Conservation (phyloP, 306 rosid genomes). For the Prosopis cineraria region DNA sequence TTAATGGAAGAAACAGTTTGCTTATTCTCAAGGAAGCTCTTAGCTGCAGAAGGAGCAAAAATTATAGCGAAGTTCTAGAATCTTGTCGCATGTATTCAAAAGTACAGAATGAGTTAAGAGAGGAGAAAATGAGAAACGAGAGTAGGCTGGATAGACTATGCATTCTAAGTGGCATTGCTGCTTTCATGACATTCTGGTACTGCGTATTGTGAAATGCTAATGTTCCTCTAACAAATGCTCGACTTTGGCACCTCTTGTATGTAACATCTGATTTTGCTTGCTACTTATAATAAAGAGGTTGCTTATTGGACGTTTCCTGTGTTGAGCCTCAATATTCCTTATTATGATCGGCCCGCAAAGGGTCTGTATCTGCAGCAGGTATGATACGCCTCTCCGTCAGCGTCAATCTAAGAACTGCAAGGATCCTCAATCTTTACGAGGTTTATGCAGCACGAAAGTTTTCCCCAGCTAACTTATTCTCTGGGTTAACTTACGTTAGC, state of each 20-base stretch:
- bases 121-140: conserved; percentile 84
- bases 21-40: conserved; percentile 79
- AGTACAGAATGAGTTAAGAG: conserved; percentile 76
- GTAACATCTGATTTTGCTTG: conserved; percentile 42
- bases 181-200: conserved; percentile 46
- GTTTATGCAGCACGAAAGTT: not conserved
- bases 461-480: not conserved
- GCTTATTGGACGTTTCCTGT: not conserved
- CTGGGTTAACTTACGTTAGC: not conserved
- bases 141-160: conserved; percentile 60
- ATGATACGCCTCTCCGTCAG: not conserved
- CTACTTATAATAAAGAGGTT: conserved; percentile 17
- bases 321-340: not conserved
- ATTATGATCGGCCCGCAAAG: not conserved
- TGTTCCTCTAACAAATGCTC: conserved; percentile 38
- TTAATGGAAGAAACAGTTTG: conserved; percentile 82
- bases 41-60: conserved; percentile 73
- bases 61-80: conserved; percentile 69
- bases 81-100: conserved; percentile 72
- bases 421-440: not conserved
- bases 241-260: conserved; percentile 25
- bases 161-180: conserved; percentile 46
- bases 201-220: conserved; percentile 47
- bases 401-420: not conserved
- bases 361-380: not conserved